A percentile compares a stretch with the other conserved stretches of the same genome.
These are phyloP conservation scores for Fusarium virguliforme DNA, from an alignment of 2,329 filamentous ascomycete genomes.

Conservation along the genomic window DNA sequence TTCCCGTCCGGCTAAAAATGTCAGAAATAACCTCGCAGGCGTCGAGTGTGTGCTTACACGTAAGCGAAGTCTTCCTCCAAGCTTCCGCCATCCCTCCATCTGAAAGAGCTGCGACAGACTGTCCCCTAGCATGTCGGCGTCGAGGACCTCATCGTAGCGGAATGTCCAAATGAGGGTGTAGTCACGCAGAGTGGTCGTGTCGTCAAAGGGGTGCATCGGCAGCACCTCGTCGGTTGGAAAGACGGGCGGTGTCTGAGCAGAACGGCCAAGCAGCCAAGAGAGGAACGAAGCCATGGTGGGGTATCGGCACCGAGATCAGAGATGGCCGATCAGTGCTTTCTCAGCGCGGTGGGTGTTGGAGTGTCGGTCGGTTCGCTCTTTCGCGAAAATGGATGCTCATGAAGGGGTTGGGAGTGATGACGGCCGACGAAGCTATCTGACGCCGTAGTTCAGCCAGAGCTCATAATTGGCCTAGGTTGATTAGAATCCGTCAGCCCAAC, in stretches of 20 bases:
- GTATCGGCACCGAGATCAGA: background rate
- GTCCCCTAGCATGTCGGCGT: background rate
- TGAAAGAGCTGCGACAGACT: background rate
- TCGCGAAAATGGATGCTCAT: background rate
- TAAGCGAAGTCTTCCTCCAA: slow-evolving; percentile 9
- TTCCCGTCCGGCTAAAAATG: background rate
- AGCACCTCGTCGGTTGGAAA: background rate
- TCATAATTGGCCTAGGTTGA: background rate
- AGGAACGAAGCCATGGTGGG: background rate
- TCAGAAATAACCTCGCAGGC: background rate
- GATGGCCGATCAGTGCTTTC: too few species aligned
- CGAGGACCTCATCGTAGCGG: slow-evolving; percentile 1
- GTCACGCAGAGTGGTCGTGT: background rate
- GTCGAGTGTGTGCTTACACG: background rate
- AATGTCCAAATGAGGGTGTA: background rate
- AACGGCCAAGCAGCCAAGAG: background rate
- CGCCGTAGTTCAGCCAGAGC: background rate
- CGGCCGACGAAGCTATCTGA: background rate
- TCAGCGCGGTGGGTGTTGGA: background rate
- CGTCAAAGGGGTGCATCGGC: slow-evolving; percentile 1
- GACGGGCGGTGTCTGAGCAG: background rate
- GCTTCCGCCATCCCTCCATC: slow-evolving; percentile 2
- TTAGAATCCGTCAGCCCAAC: background rate
- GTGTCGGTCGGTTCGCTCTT: background rate
- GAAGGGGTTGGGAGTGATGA: background rate